phyloP scores from a whole-genome alignment of 148 eudicot genomes.

The Amaranthus hypochondriacus region DNA sequence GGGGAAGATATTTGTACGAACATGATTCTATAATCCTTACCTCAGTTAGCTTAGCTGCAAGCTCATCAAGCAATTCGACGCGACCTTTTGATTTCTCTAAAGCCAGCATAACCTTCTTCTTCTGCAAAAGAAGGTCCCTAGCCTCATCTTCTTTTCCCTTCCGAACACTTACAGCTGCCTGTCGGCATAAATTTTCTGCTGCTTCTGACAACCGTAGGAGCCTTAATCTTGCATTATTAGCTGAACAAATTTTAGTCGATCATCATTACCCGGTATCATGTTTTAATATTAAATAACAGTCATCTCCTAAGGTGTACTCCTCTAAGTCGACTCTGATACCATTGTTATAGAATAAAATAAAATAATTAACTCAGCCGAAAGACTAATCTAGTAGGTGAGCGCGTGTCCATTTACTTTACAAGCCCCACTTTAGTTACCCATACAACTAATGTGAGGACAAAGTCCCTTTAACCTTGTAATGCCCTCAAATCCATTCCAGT shows the following conservation, averaged over 20 bases:
- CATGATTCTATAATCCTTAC: constrained; percentile 20
- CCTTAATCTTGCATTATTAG: constrained; percentile 75
- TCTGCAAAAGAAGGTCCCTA: constrained; percentile 72
- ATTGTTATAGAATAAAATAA: too few species aligned
- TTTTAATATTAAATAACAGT: background rate
- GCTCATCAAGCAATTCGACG: constrained; percentile 63
- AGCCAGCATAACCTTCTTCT: constrained; percentile 74
- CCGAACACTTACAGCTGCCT: constrained; percentile 60
- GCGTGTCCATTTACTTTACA: too few species aligned
- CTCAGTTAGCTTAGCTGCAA: constrained; percentile 69
- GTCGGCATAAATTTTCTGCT: constrained; percentile 67
- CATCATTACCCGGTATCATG: background rate
- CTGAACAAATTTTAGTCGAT: constrained; percentile 34
- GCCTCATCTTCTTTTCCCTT: constrained; percentile 71
- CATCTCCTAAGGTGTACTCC: background rate
- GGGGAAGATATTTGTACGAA: too few species aligned
- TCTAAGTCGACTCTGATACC: too few species aligned
- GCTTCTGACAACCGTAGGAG: constrained; percentile 85
- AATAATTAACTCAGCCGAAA: too few species aligned
- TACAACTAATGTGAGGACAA: too few species aligned
- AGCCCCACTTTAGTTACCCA: too few species aligned
- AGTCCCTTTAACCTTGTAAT: too few species aligned
- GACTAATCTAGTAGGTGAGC: too few species aligned
- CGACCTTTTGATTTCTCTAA: constrained; percentile 78
- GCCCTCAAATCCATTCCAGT: too few species aligned